Percentiles rank a stretch among this genome's conserved stretches.
These are phyloP conservation scores for Cupressus sempervirens DNA, from an alignment of 75 land plant genomes.

Conservation along the genomic window DNA sequence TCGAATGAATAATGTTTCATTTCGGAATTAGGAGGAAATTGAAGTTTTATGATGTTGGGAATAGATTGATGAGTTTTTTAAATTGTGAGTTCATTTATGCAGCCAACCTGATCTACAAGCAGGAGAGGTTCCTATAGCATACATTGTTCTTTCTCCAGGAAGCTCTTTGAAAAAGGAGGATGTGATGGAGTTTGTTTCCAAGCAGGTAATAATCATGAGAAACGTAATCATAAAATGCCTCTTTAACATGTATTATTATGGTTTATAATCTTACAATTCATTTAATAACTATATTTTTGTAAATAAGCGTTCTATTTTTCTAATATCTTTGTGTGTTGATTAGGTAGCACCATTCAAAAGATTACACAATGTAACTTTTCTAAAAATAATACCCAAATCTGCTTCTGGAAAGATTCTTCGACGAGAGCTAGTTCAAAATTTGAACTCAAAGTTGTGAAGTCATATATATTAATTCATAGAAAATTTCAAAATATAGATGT, in stretches of 20 bases:
- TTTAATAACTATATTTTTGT: neutral
- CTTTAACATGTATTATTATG: neutral
- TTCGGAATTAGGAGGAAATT: neutral
- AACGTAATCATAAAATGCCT: neutral
- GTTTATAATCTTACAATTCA: neutral
- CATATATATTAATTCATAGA: too few relatives aligned
- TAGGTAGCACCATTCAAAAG: constrained; percentile 84
- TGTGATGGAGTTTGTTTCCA: constrained; percentile 56
- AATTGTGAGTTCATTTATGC: neutral
- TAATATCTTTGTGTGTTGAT: neutral
- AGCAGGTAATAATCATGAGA: constrained; percentile 44
- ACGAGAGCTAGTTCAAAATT: constrained; percentile 48
- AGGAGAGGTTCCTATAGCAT: constrained; percentile 90
- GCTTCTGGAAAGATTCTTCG: constrained; percentile 74
- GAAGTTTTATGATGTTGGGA: neutral
- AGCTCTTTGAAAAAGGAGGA: constrained; percentile 49
- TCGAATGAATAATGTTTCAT: neutral
- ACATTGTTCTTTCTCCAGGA: constrained; percentile 51
- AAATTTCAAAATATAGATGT: too few relatives aligned
- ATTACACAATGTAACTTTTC: constrained; percentile 57
- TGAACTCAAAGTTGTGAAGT: constrained; percentile 39
- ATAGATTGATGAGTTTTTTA: neutral
- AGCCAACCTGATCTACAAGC: constrained; percentile 74
- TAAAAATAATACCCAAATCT: constrained; percentile 64
- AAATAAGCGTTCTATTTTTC: too few relatives aligned